Conservation (phyloP, 116 monocot species). For the Zostera marina region DNA sequence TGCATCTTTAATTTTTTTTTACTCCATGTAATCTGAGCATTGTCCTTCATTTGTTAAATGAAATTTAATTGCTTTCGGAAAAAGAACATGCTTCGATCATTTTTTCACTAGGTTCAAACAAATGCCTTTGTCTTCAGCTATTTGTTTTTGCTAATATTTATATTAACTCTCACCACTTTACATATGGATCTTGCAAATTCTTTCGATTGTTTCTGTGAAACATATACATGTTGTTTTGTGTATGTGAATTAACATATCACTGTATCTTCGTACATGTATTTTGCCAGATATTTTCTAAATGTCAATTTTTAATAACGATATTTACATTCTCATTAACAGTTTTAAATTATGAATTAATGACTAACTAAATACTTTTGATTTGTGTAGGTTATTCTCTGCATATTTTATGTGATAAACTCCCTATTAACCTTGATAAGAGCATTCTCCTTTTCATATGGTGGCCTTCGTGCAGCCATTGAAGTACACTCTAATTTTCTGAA, state of each 20-base stretch:
- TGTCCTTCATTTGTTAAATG: too few species aligned
- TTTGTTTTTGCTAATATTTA: too few species aligned
- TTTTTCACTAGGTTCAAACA: too few species aligned
- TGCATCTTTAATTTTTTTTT: too few species aligned
- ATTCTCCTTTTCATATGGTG: constrained; percentile 90
- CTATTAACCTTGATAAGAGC: constrained; percentile 81
- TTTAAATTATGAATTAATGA: background rate
- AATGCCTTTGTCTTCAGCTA: too few species aligned
- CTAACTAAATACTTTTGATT: constrained; percentile 1
- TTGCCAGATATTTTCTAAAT: background rate
- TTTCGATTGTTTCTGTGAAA: background rate
- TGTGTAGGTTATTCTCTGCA: constrained; percentile 54
- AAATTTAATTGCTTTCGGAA: too few species aligned
- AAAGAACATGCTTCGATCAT: too few species aligned
- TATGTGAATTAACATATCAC: background rate
- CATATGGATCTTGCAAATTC: too few species aligned
- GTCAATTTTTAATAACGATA: background rate
- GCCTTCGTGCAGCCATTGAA: constrained; percentile 64
- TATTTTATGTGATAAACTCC: constrained; percentile 64
- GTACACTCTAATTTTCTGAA: constrained; percentile 65
- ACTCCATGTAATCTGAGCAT: too few species aligned
- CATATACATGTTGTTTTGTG: background rate
- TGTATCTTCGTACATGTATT: background rate
- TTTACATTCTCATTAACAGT: background rate
- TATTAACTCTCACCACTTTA: too few species aligned